Evolutionary conservation across 2,329 filamentous ascomycete species (phyloP).

Genomic region (Raffaelea albimanens): DNA sequence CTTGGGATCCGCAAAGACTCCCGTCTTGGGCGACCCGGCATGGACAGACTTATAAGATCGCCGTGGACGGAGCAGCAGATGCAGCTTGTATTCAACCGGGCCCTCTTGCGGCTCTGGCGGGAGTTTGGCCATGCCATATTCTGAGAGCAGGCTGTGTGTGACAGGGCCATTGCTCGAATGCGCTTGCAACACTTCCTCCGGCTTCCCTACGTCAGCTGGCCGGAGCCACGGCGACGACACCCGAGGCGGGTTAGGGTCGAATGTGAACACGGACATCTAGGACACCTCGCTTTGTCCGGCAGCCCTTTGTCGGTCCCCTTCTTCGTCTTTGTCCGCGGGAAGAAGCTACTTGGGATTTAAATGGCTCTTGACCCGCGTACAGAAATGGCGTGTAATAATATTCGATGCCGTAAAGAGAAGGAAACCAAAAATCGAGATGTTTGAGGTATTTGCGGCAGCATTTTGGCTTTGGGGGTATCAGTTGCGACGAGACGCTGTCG

Average conservation of each 20-base stretch:
- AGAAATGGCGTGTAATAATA: neutral
- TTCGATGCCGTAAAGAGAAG: constrained; percentile 3
- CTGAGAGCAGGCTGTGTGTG: constrained; percentile 36
- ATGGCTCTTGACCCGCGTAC: neutral
- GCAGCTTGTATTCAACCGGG: constrained; percentile 93
- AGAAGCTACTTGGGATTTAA: neutral
- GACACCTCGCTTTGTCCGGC: neutral
- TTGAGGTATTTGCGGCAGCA: constrained; percentile 7
- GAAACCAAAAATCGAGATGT: neutral
- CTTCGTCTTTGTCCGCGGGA: neutral
- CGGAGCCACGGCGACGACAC: constrained; percentile 86
- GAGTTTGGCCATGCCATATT: constrained; percentile 64
- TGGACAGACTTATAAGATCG: constrained; percentile 58
- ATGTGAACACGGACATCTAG: constrained; percentile 88
- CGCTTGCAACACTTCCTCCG: constrained; percentile 9
- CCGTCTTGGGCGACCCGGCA: constrained; percentile 21
- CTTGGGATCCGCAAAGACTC: constrained; percentile 17
- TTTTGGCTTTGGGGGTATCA: constrained; percentile 7
- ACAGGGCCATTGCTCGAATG: constrained; percentile 12
- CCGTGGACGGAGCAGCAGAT: constrained; percentile 72
- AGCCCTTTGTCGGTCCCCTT: neutral
- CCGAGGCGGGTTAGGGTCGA: constrained; percentile 75
- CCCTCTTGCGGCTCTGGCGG: constrained; percentile 89
- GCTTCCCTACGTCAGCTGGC: constrained; percentile 26
- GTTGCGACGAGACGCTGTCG: neutral